Evolutionary conservation across 2,329 filamentous ascomycete species (phyloP).

Genomic region (Penicillium concentricum): DNA sequence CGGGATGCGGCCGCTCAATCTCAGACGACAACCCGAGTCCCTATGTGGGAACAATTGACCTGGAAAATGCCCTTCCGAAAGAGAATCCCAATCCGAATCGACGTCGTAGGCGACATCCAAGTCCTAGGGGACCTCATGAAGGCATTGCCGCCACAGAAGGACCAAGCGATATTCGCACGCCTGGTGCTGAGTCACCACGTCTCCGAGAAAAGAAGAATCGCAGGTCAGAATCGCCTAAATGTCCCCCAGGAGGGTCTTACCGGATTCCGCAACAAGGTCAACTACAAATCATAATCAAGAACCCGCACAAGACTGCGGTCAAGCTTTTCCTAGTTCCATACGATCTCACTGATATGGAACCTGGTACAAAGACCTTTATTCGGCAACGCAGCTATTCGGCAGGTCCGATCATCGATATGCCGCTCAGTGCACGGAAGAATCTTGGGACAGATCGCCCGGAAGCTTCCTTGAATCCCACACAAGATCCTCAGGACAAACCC

Average conservation of each 20-base stretch:
- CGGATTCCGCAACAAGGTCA: constrained; percentile 92
- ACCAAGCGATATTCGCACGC: constrained; percentile 6
- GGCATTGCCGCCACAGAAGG: constrained; percentile 11
- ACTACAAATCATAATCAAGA: constrained; percentile 95
- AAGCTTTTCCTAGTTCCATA: constrained; percentile 95
- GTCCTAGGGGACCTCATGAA: constrained; percentile 18
- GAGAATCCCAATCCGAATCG: constrained; percentile 42
- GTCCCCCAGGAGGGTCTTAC: constrained; percentile 84
- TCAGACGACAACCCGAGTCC: constrained; percentile 86
- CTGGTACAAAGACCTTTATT: constrained; percentile 93
- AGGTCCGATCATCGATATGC: constrained; percentile 77
- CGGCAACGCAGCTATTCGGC: constrained; percentile 90
- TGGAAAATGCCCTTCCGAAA: constrained; percentile 73
- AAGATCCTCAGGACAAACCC: constrained; percentile 54
- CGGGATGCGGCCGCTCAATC: constrained; percentile 61
- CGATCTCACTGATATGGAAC: constrained; percentile 86
- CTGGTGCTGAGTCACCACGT: constrained; percentile 40
- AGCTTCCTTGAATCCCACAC: constrained; percentile 50
- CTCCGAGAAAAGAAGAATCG: constrained; percentile 59
- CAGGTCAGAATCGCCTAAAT: constrained; percentile 59
- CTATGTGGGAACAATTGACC: constrained; percentile 88
- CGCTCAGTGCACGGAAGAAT: constrained; percentile 43
- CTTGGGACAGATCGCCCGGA: constrained; percentile 54
- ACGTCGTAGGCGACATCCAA: constrained; percentile 41
- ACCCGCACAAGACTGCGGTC: constrained; percentile 96